Conservation (phyloP, 2,329 filamentous ascomycete species). For the Basipetospora chlamydospora region DNA sequence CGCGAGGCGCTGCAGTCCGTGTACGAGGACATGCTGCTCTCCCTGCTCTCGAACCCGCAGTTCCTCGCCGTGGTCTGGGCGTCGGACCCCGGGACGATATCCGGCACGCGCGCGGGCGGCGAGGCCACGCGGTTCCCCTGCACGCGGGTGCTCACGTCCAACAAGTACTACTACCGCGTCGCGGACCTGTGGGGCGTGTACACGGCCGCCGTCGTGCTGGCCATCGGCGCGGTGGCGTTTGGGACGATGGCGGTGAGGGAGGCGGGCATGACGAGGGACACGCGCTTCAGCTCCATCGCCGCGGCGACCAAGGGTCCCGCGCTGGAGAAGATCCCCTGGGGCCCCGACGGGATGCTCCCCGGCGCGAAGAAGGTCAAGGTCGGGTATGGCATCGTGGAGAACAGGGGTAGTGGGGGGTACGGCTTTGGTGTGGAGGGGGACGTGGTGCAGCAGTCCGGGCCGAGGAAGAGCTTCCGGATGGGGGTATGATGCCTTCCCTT, state of each 20-base stretch:
- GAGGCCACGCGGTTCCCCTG: slow-evolving; percentile 16
- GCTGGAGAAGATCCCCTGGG: slow-evolving; percentile 18
- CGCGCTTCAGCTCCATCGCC: slow-evolving; percentile 22
- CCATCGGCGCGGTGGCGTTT: slow-evolving; percentile 13
- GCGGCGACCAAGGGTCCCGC: slow-evolving; percentile 22
- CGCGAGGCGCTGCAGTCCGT: slow-evolving; percentile 12
- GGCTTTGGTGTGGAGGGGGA: slow-evolving; percentile 6
- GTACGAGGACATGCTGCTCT: slow-evolving; percentile 21
- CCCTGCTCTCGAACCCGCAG: slow-evolving; percentile 19
- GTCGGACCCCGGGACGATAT: slow-evolving; percentile 10
- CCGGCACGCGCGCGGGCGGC: slow-evolving; percentile 10
- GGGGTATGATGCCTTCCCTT: too few species aligned
- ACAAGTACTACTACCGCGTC: slow-evolving; percentile 17
- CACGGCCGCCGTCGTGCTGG: slow-evolving; percentile 16
- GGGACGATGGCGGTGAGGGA: slow-evolving; percentile 17
- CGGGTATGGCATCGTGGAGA: slow-evolving; percentile 4
- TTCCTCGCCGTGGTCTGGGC: slow-evolving; percentile 20
- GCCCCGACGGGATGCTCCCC: slow-evolving; percentile 10
- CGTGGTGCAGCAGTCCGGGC: slow-evolving; percentile 1
- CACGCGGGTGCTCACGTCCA: slow-evolving; percentile 14
- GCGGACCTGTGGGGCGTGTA: slow-evolving; percentile 21
- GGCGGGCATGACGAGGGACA: slow-evolving; percentile 20
- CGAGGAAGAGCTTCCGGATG: not conserved
- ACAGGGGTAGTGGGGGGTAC: not conserved
- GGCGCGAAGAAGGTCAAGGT: slow-evolving; percentile 1